A percentile compares a stretch with the other conserved stretches of the same genome.
phyloP scores from a whole-genome alignment of 768 basidiomycete genomes.

The Melanogaster broomeanus region DNA sequence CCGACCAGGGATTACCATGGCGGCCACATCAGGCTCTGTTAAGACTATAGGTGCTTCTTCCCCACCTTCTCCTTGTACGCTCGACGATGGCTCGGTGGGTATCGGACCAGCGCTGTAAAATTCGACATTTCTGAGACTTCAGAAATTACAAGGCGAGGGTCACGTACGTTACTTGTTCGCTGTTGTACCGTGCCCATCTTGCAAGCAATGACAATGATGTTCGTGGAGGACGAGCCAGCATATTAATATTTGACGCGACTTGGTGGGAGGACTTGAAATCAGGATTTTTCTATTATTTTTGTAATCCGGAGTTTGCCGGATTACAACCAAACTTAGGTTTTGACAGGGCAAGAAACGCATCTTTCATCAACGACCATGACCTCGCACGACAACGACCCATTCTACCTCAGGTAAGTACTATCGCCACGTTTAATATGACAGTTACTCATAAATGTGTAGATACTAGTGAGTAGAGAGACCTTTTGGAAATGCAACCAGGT shows the following conservation, averaged over 20 bases:
- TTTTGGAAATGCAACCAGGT: background rate
- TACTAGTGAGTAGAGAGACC: slow-evolving; percentile 46
- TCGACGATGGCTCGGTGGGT: background rate
- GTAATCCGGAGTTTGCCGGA: too few relatives aligned
- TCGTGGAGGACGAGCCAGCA: slow-evolving; percentile 32
- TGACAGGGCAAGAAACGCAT: too few relatives aligned
- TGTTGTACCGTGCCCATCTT: slow-evolving; percentile 23
- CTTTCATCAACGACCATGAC: slow-evolving; percentile 23
- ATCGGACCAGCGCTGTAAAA: slow-evolving; percentile 4
- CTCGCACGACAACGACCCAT: slow-evolving; percentile 65
- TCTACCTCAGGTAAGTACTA: slow-evolving; percentile 68
- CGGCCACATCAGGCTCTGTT: slow-evolving; percentile 46
- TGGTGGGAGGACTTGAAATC: background rate
- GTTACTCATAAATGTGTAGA: slow-evolving; percentile 33
- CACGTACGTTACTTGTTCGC: slow-evolving; percentile 14
- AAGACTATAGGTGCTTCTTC: slow-evolving; percentile 13
- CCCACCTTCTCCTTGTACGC: slow-evolving; percentile 1
- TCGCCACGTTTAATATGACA: background rate
- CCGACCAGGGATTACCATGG: slow-evolving; percentile 65
- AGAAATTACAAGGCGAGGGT: background rate
- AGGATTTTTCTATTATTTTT: too few relatives aligned
- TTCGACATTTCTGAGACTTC: background rate
- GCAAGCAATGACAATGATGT: slow-evolving; percentile 16
- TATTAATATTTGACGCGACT: slow-evolving; percentile 18
- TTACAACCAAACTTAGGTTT: too few relatives aligned